Conservation (phyloP, 2,329 filamentous ascomycete species). For the Blumeria hordei region DNA sequence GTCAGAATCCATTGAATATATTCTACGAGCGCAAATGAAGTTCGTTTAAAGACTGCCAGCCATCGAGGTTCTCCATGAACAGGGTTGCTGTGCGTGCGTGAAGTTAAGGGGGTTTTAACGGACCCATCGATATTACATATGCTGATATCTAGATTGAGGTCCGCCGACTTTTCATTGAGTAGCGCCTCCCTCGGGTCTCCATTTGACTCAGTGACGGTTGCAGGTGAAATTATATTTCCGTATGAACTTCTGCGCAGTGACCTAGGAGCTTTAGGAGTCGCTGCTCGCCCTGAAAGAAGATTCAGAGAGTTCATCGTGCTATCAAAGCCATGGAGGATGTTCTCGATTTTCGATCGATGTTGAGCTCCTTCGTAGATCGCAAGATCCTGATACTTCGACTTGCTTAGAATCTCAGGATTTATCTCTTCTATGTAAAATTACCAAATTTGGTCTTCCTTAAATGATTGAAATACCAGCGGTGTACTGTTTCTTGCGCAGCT, state of each 20-base stretch:
- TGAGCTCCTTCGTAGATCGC: too few relatives aligned
- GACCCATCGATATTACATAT: too few relatives aligned
- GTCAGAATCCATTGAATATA: constrained; percentile 58
- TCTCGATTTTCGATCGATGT: background rate
- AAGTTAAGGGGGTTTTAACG: too few relatives aligned
- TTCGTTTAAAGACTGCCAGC: constrained; percentile 37
- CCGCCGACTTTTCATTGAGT: constrained; percentile 18
- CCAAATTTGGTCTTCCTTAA: too few relatives aligned
- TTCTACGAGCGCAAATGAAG: constrained; percentile 48
- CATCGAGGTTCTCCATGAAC: constrained; percentile 19
- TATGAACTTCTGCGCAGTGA: constrained; percentile 37
- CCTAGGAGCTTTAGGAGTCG: constrained; percentile 29
- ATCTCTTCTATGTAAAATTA: too few relatives aligned
- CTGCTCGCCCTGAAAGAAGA: constrained; percentile 69
- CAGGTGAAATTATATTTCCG: constrained; percentile 16
- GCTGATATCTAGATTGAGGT: background rate
- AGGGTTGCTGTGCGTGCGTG: too few relatives aligned
- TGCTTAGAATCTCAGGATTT: too few relatives aligned
- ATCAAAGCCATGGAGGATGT: constrained; percentile 24
- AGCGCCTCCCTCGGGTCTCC: constrained; percentile 17
- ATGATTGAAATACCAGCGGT: too few relatives aligned
- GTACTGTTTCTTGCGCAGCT: too few relatives aligned
- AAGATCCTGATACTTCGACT: too few relatives aligned
- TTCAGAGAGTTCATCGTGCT: constrained; percentile 87
- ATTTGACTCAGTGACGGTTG: constrained; percentile 8